Evolutionary conservation across 2,329 filamentous ascomycete species (phyloP), one percentile per base, ranked within the genome.

Genomic region (Colletotrichum caudatum): DNA sequence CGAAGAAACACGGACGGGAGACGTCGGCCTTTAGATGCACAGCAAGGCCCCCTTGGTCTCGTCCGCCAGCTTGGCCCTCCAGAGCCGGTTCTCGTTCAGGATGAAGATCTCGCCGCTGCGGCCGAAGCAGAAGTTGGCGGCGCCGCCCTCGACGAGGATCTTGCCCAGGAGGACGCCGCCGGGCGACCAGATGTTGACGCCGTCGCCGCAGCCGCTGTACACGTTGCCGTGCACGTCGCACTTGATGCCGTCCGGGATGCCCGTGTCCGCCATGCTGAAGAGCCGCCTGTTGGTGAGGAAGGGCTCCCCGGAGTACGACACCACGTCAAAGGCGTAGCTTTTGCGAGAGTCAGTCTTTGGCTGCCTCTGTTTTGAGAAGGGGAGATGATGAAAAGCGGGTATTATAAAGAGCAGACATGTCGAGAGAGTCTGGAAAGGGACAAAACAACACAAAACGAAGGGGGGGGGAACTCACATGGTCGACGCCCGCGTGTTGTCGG

Each of bases 81-180:
- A 86, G 6, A 86, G 67, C 50, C 77, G 79, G 35, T 81, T 76
- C 78, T 88, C 86, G 54, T 86, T 87, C 18, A 87, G 77, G 12
- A 87, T 76, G 48, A 86, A 85, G 33, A 87, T 72, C 71, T 83
- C 79, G 0, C 83, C 82, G 8, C 81, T 74, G 11, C 75, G 78
- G 0, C 84, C 84, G 68, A 87, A 87, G 50, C 82, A 85, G 67
- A 87, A 87, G 69, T 86, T 86, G 0, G 84, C 81, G 2, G 81
- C 80, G 0, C 83, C 83, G 0, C 82, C 84, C 0, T 80, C 77
- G 0, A 84, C 77, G 0, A 83, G 48, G 12, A 86, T 83, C 57
- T 82, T 82, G 5, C 85, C 86, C 12, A 88, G 78, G 1, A 87
- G 76, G 2, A 81, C 79, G 1, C 85, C 86, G 0, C 80, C 80